Base-by-base conservation (phyloP, 345 rosid species). In the Lagerstroemia speciosa region DNA sequence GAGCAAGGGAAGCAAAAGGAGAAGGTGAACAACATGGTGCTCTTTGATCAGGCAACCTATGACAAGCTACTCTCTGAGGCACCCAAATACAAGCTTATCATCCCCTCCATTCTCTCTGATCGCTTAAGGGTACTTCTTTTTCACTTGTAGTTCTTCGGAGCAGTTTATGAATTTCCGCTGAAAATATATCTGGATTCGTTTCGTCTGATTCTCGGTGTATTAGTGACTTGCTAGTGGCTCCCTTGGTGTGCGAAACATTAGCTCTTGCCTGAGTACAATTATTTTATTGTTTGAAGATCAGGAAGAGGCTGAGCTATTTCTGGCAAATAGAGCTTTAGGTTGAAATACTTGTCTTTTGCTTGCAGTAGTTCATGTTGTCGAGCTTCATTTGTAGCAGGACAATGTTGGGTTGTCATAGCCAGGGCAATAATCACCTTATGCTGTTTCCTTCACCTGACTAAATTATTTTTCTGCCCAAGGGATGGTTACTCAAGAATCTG, bases 1-100 rank as follows among this genome's bases (percentile, higher is more conserved):
- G 96, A 87, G 92, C 83, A 89, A 89, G 77, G 96, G 92, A 87
- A 89, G 84, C 96, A 89, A 74, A 89, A 89, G 90, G 96, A 89
- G 83, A 89, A 89, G 81, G 96, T 90, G 79, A 90, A 90, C 87
- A 90, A 90, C 83, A 86, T 86, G 96, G 93, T 90, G 66, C 66
- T 88, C 77, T 90, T 90, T 75, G 96, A 90, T 71, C 93, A 87
- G 29, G 89, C 81, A 31, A 88, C 93, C 55, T 90, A 88, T 65
- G 96, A 90, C 67, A 88, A 86, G 85, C 94, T 90, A 24, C 84
- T 90, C 24, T 55, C 83, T 22, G 93, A 90, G 66, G 92, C 86
- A 15, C 93, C 96, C 32, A 90, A 90, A 76, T 86, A 81, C 80
- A 90, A 88, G 85, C 93, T 83, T 70, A 81, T 90, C 70, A 90